Percentiles rank a stretch among this genome's conserved stretches.
Conservation (phyloP, 352 stramenopile species). For the Phytophthora crassamura region DNA sequence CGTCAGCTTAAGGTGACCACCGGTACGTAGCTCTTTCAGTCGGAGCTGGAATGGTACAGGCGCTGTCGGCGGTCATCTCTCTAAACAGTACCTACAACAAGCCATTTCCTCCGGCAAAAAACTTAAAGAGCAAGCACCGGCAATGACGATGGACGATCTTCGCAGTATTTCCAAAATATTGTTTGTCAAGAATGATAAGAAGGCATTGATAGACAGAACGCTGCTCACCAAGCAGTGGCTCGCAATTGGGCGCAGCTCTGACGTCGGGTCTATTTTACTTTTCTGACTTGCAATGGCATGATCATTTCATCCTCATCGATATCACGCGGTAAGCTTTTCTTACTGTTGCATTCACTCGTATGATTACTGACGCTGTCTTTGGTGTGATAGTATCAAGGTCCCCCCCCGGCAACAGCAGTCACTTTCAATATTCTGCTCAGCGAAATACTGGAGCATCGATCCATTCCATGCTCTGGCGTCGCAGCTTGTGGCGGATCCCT, state of each 20-base stretch:
- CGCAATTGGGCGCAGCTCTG: not conserved
- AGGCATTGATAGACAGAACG: not conserved
- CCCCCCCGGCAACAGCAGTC: not conserved
- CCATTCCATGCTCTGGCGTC: not conserved
- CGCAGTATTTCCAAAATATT: too few relatives aligned
- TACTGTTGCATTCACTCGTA: not conserved
- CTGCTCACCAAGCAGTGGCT: not conserved
- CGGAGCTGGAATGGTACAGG: too few relatives aligned
- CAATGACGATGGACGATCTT: too few relatives aligned
- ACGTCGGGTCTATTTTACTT: not conserved
- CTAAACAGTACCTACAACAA: too few relatives aligned
- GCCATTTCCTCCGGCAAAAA: too few relatives aligned
- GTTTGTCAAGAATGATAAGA: not conserved
- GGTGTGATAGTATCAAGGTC: not conserved
- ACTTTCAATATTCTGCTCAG: not conserved
- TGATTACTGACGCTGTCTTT: too few relatives aligned
- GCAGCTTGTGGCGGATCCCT: not conserved
- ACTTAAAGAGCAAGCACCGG: too few relatives aligned
- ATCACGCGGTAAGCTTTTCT: not conserved
- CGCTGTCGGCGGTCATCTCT: too few relatives aligned
- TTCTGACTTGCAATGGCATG: slow-evolving; percentile 3
- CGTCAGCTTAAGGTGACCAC: too few relatives aligned
- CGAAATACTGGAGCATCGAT: not conserved
- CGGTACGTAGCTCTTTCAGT: too few relatives aligned
- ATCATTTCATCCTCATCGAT: not conserved